Evolutionary conservation across 192 early-diverging fungal species (phyloP).

Genomic region (Linnemannia schmuckeri): DNA sequence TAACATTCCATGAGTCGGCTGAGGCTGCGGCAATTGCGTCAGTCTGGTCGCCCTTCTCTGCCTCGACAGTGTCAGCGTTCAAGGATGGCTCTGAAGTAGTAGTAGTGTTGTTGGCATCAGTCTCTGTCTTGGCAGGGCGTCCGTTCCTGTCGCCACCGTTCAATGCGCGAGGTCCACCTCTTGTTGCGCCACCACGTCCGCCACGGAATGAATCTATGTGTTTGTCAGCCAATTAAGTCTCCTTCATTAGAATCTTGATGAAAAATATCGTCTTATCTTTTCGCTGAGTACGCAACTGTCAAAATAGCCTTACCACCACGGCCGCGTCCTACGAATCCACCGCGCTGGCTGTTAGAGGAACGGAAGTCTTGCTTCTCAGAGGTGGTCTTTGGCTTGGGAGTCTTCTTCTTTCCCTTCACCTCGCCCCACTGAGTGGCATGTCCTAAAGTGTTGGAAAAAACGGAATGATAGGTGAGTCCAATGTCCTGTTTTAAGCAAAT

Average conservation of each 20-base stretch:
- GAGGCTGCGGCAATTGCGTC: slow-evolving; percentile 13
- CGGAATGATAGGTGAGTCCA: neutral
- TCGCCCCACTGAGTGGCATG: slow-evolving; percentile 86
- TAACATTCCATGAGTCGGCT: slow-evolving; percentile 5
- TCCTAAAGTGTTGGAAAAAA: slow-evolving; percentile 59
- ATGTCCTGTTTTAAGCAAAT: neutral
- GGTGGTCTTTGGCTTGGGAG: slow-evolving; percentile 66
- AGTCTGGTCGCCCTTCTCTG: slow-evolving; percentile 26
- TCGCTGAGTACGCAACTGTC: neutral
- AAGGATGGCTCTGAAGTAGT: slow-evolving; percentile 9
- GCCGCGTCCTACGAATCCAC: slow-evolving; percentile 67
- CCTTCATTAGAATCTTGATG: neutral
- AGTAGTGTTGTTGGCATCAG: slow-evolving; percentile 1
- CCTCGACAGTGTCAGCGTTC: slow-evolving; percentile 1
- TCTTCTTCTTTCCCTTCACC: slow-evolving; percentile 82
- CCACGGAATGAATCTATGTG: slow-evolving; percentile 70
- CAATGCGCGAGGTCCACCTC: slow-evolving; percentile 58
- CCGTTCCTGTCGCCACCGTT: slow-evolving; percentile 55
- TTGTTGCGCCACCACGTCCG: slow-evolving; percentile 66
- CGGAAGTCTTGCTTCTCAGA: slow-evolving; percentile 62
- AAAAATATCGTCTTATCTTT: neutral
- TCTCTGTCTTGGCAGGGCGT: slow-evolving; percentile 26
- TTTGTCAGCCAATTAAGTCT: neutral
- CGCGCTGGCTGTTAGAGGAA: slow-evolving; percentile 59
- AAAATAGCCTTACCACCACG: slow-evolving; percentile 70